Base-by-base conservation (phyloP, 495 filamentous ascomycete species). In the Neurospora sp. region DNA sequence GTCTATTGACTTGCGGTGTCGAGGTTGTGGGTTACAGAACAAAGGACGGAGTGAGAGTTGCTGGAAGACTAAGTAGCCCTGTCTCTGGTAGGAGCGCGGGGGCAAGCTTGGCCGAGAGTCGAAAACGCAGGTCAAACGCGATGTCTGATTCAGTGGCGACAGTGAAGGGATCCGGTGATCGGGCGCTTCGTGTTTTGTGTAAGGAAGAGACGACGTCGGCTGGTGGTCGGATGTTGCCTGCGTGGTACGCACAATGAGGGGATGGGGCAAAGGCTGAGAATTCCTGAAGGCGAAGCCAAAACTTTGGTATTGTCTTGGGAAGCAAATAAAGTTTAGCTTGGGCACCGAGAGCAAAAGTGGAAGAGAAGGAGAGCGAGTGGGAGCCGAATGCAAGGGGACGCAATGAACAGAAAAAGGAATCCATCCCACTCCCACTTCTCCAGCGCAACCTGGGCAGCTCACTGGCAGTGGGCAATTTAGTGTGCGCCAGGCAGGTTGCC, bases 21-120 rank as follows among this genome's bases (percentile, higher is more conserved):
- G 72, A 71, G 69, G 39, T 37, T 45, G 68, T 68, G 41, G 70
- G 68, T 61, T 69, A 74, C 45, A 65, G 53, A 65, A 65, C 53
- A 65, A 65, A 65, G 53, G 27, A 65, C 27, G 31, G 53, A 18
- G 5, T 18, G 53, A 35, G 53, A 12, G 5, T 65, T 65, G 53
- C 53, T 37, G 53, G 27, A 65, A 65, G 53, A 65, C 27, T 65
- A 65, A 65, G 22, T 65, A 35, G 53, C 27, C 53, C 53, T 31
- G 12, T 65, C 22, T 61, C 12, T 18, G 53, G 22, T 65, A 14
- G 27, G 53, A 37, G 68, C 18, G 31, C 18, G 47, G 20, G 20
- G 41, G 37, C 42, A 61, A 39, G 45, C 59, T 22, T 31, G 69
- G 70, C 37, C 70, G 53, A 31, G 53, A 8, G 53, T 65, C 53